Evolutionary conservation across 495 filamentous ascomycete species (phyloP), one percentile per base, ranked within the genome.

Genomic region (Talaromyces trachyspermus): DNA sequence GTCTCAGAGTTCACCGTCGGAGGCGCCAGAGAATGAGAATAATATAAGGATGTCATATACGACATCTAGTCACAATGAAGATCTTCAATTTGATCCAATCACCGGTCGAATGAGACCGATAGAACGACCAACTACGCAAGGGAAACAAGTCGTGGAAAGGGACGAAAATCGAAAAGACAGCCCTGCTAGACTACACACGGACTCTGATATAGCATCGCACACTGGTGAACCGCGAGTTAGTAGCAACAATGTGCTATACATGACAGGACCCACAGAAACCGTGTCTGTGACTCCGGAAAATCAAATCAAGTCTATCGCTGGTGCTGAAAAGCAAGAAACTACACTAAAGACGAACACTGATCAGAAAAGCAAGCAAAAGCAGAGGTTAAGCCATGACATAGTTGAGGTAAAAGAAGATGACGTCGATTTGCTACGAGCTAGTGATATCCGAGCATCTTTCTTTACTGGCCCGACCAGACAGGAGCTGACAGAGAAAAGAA

Each of bases 361-460:
- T 5, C 40, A 9, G 15, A 7, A 15, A 26, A 43, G 9, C n/a
- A 25, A 19, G 37, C 17, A 4, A 22, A 44, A 40, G 10, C 20
- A 25, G 7, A 26, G 8, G 33, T n/a, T n/a, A n/a, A n/a, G n/a
- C n/a, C n/a, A n/a, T n/a, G n/a, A n/a, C n/a, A n/a, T n/a, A n/a
- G n/a, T n/a, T n/a, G 29, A 44, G 4, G 33, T 51, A 1, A 56
- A 52, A 17, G 54, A 43, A 11, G 70, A 74, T 5, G 65, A 76
- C 39, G 40, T 77, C 29, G 67, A 69, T 30, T 43, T 65, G 10
- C 52, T 78, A 38, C 52, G 66, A 37, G 64, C 75, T 2, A 75
- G 62, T 46, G 76, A 78, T 48, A 71, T 79, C 35, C 66, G 73
- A 30, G 62, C 72, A 35, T 60, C 62, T 14, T 71, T 70, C 36